phyloP scores from a whole-genome alignment of 257 asterid genomes.

The Handroanthus guayacan region DNA sequence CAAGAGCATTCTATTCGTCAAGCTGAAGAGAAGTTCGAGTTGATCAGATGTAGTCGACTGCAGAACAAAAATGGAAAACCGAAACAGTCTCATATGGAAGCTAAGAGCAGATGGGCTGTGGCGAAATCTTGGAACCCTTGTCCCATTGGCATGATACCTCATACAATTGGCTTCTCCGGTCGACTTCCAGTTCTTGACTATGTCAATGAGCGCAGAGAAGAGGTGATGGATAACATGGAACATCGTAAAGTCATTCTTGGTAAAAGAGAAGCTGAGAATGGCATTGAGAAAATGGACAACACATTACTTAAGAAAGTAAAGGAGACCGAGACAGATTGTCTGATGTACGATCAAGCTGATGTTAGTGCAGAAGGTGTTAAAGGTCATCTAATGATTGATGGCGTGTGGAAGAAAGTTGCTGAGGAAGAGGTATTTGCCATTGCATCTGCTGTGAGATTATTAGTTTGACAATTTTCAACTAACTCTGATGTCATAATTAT shows the following conservation, averaged over 20 bases:
- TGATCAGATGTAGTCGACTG: conserved; percentile 37
- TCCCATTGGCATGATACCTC: conserved; percentile 87
- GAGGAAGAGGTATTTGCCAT: conserved; percentile 57
- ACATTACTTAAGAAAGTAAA: conserved; percentile 40
- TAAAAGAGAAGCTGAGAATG: conserved; percentile 61
- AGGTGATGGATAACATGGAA: conserved; percentile 29
- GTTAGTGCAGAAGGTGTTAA: conserved; percentile 37
- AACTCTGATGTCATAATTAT: neutral
- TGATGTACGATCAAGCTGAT: conserved; percentile 22
- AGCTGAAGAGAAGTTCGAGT: conserved; percentile 61
- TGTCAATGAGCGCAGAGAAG: conserved; percentile 36
- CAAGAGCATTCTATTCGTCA: conserved; percentile 55
- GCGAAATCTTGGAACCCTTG: conserved; percentile 73
- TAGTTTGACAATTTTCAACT: conserved; percentile 34
- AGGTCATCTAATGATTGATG: conserved; percentile 72
- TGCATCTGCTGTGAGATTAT: conserved; percentile 62
- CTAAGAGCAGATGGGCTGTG: conserved; percentile 56
- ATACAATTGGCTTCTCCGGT: conserved; percentile 65
- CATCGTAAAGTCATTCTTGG: conserved; percentile 36
- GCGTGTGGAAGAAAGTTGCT: conserved; percentile 67
- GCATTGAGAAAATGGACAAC: conserved; percentile 40
- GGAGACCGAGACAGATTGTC: conserved; percentile 38
- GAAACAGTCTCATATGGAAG: conserved; percentile 14
- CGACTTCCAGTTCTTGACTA: conserved; percentile 59
- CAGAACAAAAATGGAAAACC: conserved; percentile 39